Percentiles rank a stretch among this genome's conserved stretches.
Conservation (phyloP, 345 rosid species). For the Pseudoturritis turrita region DNA sequence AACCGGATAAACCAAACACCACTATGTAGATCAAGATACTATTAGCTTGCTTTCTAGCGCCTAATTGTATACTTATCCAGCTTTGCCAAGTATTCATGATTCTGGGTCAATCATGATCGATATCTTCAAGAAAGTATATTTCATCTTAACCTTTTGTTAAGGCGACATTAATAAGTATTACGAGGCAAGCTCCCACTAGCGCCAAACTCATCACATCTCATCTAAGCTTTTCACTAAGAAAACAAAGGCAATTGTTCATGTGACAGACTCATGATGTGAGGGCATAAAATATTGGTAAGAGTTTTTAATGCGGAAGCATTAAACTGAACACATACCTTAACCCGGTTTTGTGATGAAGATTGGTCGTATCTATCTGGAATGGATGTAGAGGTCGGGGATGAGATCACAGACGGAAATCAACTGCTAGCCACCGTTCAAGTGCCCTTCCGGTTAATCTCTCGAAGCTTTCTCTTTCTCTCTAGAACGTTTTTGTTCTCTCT, state of each 20-base stretch:
- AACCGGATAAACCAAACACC: background rate
- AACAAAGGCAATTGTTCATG: background rate
- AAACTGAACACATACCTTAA: background rate
- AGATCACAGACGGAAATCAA: background rate
- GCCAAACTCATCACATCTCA: background rate
- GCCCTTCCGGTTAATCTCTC: background rate
- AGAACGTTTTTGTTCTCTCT: background rate
- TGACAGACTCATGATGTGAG: too few relatives aligned
- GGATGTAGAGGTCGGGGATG: background rate
- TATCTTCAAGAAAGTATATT: background rate
- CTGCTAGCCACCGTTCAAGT: background rate
- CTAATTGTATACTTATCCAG: background rate
- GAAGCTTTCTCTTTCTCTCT: background rate
- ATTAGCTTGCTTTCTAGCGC: background rate
- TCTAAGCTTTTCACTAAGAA: background rate
- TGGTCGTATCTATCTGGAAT: background rate
- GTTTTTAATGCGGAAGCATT: background rate
- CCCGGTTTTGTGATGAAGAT: background rate
- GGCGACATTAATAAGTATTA: background rate
- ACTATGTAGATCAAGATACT: background rate
- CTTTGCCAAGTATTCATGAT: background rate
- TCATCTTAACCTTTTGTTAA: background rate
- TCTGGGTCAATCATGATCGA: background rate
- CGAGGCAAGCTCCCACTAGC: background rate
- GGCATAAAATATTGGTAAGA: too few relatives aligned